Conservation (phyloP, 2,329 filamentous ascomycete species). For the Fusarium sublunatum region DNA sequence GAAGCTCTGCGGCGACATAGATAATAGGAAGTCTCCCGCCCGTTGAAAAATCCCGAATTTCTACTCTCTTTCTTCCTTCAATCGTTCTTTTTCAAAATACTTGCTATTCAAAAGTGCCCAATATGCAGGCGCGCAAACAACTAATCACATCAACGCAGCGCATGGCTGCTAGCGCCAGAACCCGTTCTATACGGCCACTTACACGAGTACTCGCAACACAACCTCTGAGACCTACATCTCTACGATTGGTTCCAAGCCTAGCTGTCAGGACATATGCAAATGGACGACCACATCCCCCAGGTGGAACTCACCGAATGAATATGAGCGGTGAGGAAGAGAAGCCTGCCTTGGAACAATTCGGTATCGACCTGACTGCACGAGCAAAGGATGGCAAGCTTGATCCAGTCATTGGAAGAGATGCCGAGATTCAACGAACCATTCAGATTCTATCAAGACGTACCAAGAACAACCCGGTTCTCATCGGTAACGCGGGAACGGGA, state of each 20-base stretch:
- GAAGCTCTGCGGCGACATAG: slow-evolving; percentile 26
- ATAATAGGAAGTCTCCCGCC: slow-evolving; percentile 36
- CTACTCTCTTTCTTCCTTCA: slow-evolving; percentile 13
- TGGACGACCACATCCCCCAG: slow-evolving; percentile 85
- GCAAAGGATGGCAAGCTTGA: slow-evolving; percentile 92
- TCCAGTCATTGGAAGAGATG: slow-evolving; percentile 92
- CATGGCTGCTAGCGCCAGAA: slow-evolving; percentile 48
- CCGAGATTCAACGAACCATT: slow-evolving; percentile 92
- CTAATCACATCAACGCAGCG: slow-evolving; percentile 54
- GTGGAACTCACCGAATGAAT: slow-evolving; percentile 94
- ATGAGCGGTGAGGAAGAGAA: slow-evolving; percentile 81
- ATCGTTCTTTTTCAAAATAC: slow-evolving; percentile 3
- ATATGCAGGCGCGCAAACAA: slow-evolving; percentile 58
- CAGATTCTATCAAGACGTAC: slow-evolving; percentile 92
- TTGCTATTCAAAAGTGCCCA: slow-evolving; percentile 28
- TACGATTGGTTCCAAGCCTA: slow-evolving; percentile 53
- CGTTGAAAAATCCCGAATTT: slow-evolving; percentile 12
- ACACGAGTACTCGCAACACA: slow-evolving; percentile 43
- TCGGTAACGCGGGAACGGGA: slow-evolving; percentile 88
- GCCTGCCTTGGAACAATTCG: slow-evolving; percentile 88
- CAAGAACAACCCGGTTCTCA: slow-evolving; percentile 96
- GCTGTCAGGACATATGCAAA: slow-evolving; percentile 69
- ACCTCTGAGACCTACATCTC: slow-evolving; percentile 35
- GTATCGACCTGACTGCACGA: slow-evolving; percentile 86
- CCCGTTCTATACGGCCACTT: slow-evolving; percentile 47